phyloP scores from a whole-genome alignment of 306 rosid species.

The Corylus heterophylla region DNA sequence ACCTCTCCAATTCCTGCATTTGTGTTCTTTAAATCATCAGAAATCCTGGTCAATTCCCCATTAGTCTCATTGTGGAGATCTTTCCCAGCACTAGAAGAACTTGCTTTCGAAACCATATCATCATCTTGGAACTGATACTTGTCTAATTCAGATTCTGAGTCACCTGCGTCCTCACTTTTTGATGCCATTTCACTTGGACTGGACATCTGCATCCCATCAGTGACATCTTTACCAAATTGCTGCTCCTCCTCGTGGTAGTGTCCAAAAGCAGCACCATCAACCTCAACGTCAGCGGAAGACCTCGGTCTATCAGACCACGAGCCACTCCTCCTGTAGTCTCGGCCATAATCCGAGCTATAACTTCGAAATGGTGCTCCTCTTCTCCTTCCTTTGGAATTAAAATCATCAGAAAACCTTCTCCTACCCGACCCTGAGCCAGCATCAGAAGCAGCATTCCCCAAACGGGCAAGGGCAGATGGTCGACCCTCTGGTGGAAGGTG shows the following conservation, averaged over 20 bases:
- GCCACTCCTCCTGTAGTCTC: slow-evolving; percentile 59
- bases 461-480: slow-evolving; percentile 59
- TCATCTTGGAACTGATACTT: slow-evolving; percentile 38
- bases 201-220: slow-evolving; percentile 32
- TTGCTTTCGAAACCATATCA: slow-evolving; percentile 44
- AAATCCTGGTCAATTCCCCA: slow-evolving; percentile 30
- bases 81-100: slow-evolving; percentile 41
- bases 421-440: slow-evolving; percentile 41
- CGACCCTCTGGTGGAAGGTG: slow-evolving; percentile 53
- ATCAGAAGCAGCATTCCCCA: slow-evolving; percentile 47
- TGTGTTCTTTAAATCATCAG: slow-evolving; percentile 36
- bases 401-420: slow-evolving; percentile 66
- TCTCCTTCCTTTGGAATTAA: slow-evolving; percentile 54
- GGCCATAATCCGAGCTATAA: slow-evolving; percentile 66
- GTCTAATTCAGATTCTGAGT: slow-evolving; percentile 39
- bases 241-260: slow-evolving; percentile 45
- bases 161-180: slow-evolving; percentile 42
- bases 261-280: slow-evolving; percentile 38
- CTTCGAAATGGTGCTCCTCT: slow-evolving; percentile 45
- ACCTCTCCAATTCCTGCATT: slow-evolving; percentile 42
- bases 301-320: slow-evolving; percentile 63
- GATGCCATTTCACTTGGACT: slow-evolving; percentile 35
- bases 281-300: slow-evolving; percentile 44
- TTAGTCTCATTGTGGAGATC: slow-evolving; percentile 31
- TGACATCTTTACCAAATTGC: slow-evolving; percentile 27